Evolutionary conservation across 129 eudicot species (phyloP).

Genomic region (carrot (Daucus carota)): DH1_v3.0 NC_030382.2:42931001-42931500

Average conservation of each 20-base stretch:
- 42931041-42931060: not conserved
- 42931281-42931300: slow-evolving; percentile 55
- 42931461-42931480: slow-evolving; percentile 26
- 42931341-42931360: slow-evolving; percentile 53
- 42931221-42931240: not conserved
- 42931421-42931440: slow-evolving; percentile 76
- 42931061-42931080: not conserved
- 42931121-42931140: not conserved
- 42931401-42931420: slow-evolving; percentile 43
- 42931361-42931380: slow-evolving; percentile 46
- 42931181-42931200: not conserved
- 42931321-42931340: slow-evolving; percentile 48
- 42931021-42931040: not conserved
- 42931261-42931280: slow-evolving; percentile 17
- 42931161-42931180: slow-evolving; percentile 4
- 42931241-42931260: not conserved
- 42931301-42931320: slow-evolving; percentile 86
- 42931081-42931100: not conserved
- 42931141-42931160: slow-evolving; percentile 16
- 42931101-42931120: not conserved
- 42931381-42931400: slow-evolving; percentile 57
- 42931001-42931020: slow-evolving; percentile 3
- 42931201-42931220: slow-evolving; percentile 19
- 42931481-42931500: slow-evolving; percentile 45
- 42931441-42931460: slow-evolving; percentile 33